Base-by-base conservation (phyloP, 192 early-diverging fungal species). In the Coemansia sp. region DNA sequence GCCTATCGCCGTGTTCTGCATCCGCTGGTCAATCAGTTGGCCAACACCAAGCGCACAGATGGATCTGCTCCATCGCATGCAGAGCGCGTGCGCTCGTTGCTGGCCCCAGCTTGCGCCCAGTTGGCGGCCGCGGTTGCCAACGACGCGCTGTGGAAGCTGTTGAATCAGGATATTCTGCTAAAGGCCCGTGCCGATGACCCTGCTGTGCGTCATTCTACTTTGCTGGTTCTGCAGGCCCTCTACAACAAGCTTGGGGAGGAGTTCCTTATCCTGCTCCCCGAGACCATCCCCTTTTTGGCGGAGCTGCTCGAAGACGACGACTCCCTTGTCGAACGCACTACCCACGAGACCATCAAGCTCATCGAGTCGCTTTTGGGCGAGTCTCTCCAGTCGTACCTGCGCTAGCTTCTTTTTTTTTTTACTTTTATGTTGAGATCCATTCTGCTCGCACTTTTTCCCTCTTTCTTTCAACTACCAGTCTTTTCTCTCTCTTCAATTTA, bases 221-320 rank as follows among this genome's bases (percentile, higher is more conserved):
- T 96, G 51, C 67, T 81, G 44, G 82, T 86, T 7, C 60, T 95
- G 54, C 85, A 91, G 60, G 90, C 92, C 60, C 86, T 97, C 32
- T 99, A 97, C 67, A 78, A 84, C 56, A 82, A 84, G 28, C 79
- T 97, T 8, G 94, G 95, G n/a, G 97, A 99, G 68, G 94, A 95
- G 68, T 94, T 92, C 80, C 80, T 97, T 32, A 83, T 92, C 25
- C 78, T 94, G 60, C 83, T 99, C 73, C 93, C 95, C 10, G 94
- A 97, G 74, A 97, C 93, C 38, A 92, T 99, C 51, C 94, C 97
- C 6, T 91, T 90, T 69, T 70, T 99, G 69, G 93, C 93, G 2
- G 97, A 99, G 76, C 71, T 97, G 26, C 88, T 96, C 90, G 97
- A 99, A 75, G 93, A 98, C 65, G 90, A 93, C 44, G 92, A 96